Percentiles rank a stretch among this genome's conserved stretches.
Evolutionary conservation across 1,284 basidiomycete species (phyloP).

Genomic region (Apiotrichum mycotoxinovorans): DNA sequence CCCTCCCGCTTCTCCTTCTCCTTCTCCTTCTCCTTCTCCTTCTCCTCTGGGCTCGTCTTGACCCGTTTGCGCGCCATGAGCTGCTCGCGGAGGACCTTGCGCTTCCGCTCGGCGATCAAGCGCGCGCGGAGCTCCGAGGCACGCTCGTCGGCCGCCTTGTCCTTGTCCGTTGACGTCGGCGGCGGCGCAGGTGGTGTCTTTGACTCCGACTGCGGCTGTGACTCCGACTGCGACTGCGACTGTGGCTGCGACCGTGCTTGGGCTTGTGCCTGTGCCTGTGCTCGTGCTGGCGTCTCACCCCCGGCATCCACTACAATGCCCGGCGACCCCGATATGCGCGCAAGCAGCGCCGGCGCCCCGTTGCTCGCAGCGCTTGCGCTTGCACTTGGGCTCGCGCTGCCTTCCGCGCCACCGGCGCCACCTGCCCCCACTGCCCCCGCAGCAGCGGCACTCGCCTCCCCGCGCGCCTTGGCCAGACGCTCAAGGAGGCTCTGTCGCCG

Average conservation of each 20-base stretch:
- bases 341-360: not conserved
- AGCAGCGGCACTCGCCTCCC: not conserved
- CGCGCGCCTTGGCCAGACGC: conserved; percentile 13
- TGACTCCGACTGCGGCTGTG: too few relatives aligned
- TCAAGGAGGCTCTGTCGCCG: conserved; percentile 18
- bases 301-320: not conserved
- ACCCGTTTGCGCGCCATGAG: conserved; percentile 16
- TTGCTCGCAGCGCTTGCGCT: not conserved
- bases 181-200: too few relatives aligned
- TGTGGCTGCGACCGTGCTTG: too few relatives aligned
- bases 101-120: conserved; percentile 31
- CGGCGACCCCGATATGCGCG: not conserved
- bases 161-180: conserved; percentile 8
- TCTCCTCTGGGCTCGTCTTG: not conserved
- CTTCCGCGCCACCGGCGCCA: not conserved
- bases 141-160: conserved; percentile 3
- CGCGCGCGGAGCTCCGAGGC: conserved; percentile 35
- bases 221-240: too few relatives aligned
- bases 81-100: conserved; percentile 16
- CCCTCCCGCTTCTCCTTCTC: not conserved
- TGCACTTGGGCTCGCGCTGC: not conserved
- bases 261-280: too few relatives aligned
- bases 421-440: not conserved
- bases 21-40: not conserved
- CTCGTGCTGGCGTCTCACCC: not conserved